Evolutionary conservation across 768 basidiomycete genomes (phyloP).

Genomic region (Termitomyces bulborhizus): DNA sequence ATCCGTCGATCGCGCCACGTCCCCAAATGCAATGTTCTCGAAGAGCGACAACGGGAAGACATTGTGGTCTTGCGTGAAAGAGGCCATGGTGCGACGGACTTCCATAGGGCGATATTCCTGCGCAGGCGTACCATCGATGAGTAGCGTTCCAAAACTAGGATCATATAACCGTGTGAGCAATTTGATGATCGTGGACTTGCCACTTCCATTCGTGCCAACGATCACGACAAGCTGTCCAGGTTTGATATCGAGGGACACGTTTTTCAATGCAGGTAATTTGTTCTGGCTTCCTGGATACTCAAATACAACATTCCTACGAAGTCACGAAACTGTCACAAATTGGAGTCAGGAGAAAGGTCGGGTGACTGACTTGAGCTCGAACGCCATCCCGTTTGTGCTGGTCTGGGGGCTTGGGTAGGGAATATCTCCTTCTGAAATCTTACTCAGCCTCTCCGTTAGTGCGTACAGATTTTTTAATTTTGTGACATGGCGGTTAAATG

Average conservation of each 20-base stretch:
- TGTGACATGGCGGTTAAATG: conserved; percentile 18
- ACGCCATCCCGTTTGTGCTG: conserved; percentile 20
- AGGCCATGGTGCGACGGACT: conserved; percentile 37
- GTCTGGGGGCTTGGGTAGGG: conserved; percentile 17
- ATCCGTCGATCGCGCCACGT: conserved; percentile 12
- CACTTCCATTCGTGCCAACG: conserved; percentile 54
- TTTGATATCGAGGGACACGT: conserved; percentile 37
- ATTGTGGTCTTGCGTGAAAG: conserved; percentile 43
- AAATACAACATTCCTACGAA: conserved; percentile 43
- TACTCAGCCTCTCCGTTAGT: conserved; percentile 14
- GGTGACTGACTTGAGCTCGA: conserved; percentile 20
- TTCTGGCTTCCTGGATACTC: conserved; percentile 41
- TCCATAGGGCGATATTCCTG: conserved; percentile 29
- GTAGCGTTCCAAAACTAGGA: conserved; percentile 33
- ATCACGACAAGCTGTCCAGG: conserved; percentile 46
- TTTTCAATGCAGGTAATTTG: conserved; percentile 25
- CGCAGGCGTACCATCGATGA: conserved; percentile 37
- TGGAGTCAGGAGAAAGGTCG: neutral
- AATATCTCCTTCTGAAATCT: conserved; percentile 19
- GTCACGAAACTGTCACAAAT: neutral
- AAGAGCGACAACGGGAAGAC: conserved; percentile 42
- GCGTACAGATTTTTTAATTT: conserved; percentile 28
- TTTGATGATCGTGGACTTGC: conserved; percentile 48
- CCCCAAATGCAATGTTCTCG: conserved; percentile 34
- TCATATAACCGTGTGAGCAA: conserved; percentile 45